Conservation (phyloP, 2,329 filamentous ascomycete species). For the Botrytis deweyae region DNA sequence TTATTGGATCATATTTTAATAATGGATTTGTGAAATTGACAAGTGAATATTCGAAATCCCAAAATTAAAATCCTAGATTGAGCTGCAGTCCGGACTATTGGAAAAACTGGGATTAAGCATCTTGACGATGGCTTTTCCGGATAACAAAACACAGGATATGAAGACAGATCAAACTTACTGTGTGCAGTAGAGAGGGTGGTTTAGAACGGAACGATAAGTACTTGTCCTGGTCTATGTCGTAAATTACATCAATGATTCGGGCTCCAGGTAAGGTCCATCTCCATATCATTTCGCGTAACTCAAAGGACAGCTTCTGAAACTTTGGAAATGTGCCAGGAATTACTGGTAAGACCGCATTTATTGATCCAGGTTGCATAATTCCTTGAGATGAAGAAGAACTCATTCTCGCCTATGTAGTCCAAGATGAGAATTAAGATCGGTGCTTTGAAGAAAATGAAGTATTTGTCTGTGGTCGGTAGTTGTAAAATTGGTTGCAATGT, state of each 20-base stretch:
- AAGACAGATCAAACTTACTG: neutral
- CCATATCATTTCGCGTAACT: constrained; percentile 4
- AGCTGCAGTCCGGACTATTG: neutral
- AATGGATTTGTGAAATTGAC: neutral
- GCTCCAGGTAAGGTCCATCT: neutral
- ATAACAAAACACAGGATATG: neutral
- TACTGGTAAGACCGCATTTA: neutral
- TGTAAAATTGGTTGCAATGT: neutral
- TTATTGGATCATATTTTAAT: neutral
- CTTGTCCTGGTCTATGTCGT: constrained; percentile 10
- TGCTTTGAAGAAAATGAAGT: neutral
- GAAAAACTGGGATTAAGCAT: neutral
- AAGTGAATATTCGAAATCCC: neutral
- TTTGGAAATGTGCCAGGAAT: neutral
- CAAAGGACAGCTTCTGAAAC: neutral
- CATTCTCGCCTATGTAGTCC: neutral
- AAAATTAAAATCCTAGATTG: neutral
- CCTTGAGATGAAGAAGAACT: neutral
- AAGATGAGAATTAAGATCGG: neutral
- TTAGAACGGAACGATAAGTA: constrained; percentile 5
- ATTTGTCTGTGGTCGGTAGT: neutral
- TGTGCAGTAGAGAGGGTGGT: neutral
- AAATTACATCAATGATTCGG: constrained; percentile 12
- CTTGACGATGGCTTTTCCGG: neutral
- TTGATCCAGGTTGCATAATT: too few species aligned